These are phyloP conservation scores for Sugiyamaella smithiae DNA, from an alignment of 805 yeast species.

Conservation along the genomic window DNA sequence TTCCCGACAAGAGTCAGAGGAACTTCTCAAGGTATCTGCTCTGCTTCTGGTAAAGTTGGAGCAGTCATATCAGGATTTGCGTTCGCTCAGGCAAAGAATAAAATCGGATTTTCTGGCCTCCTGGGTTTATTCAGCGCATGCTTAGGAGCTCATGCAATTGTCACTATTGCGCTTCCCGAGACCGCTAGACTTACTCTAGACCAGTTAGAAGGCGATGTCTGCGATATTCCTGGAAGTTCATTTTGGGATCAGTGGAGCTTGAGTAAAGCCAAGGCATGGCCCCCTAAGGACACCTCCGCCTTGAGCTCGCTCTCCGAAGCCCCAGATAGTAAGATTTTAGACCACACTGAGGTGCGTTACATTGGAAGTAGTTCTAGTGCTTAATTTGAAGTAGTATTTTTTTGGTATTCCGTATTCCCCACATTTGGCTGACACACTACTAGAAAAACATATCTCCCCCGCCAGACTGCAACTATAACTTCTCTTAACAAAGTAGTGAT, in stretches of 20 bases:
- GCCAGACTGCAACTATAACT: too few relatives aligned
- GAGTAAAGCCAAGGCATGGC: neutral
- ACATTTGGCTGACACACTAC: too few relatives aligned
- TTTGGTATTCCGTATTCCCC: too few relatives aligned
- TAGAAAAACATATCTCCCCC: too few relatives aligned
- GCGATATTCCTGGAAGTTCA: neutral
- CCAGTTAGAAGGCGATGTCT: slow-evolving; percentile 5
- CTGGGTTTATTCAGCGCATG: slow-evolving; percentile 6
- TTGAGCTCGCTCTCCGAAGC: too few relatives aligned
- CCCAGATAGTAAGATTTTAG: too few relatives aligned
- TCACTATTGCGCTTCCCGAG: neutral
- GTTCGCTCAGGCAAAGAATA: slow-evolving; percentile 9
- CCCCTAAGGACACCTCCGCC: too few relatives aligned
- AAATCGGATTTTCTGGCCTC: slow-evolving; percentile 9
- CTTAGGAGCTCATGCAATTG: slow-evolving; percentile 2
- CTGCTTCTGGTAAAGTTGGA: slow-evolving; percentile 90
- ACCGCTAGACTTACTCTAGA: slow-evolving; percentile 15
- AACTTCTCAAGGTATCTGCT: slow-evolving; percentile 92
- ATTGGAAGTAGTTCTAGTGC: too few relatives aligned
- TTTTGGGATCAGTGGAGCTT: neutral
- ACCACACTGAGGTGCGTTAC: too few relatives aligned
- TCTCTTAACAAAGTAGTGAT: too few relatives aligned
- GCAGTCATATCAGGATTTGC: slow-evolving; percentile 67
- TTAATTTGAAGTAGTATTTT: too few relatives aligned
- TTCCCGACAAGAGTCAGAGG: slow-evolving; percentile 96